These are phyloP conservation scores for Mycena citricolor DNA, from an alignment of 1,284 basidiomycete species.

Conservation along the genomic window DNA sequence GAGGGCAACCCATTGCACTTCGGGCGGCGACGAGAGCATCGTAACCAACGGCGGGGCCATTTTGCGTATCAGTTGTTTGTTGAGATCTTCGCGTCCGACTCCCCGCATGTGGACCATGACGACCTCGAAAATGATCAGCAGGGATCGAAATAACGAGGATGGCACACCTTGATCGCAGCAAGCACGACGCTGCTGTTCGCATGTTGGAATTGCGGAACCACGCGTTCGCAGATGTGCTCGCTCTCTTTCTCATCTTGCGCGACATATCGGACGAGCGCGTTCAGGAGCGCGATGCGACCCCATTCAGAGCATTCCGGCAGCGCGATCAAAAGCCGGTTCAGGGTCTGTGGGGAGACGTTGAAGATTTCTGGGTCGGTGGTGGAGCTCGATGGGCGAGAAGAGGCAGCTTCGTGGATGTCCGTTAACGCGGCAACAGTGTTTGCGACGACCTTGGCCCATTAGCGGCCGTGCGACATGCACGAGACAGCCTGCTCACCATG, in stretches of 20 bases:
- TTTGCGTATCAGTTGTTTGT: constrained; percentile 87
- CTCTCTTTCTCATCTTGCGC: constrained; percentile 89
- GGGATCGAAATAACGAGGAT: constrained; percentile 13
- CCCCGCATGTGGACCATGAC: constrained; percentile 95
- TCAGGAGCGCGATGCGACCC: constrained; percentile 93
- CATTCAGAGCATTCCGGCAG: constrained; percentile 99
- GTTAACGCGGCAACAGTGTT: constrained; percentile 93
- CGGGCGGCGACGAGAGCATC: constrained; percentile 73
- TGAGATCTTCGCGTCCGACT: constrained; percentile 83
- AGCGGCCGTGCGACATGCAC: not conserved
- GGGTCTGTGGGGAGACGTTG: constrained; percentile 75
- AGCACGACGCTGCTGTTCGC: constrained; percentile 94
- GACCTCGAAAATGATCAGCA: constrained; percentile 47
- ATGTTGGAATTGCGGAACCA: constrained; percentile 98
- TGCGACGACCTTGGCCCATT: constrained; percentile 80
- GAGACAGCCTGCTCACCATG: constrained; percentile 62
- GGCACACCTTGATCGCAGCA: constrained; percentile 76
- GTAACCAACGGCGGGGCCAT: constrained; percentile 96
- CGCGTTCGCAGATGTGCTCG: constrained; percentile 98
- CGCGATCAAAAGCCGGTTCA: constrained; percentile 91
- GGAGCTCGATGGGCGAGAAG: constrained; percentile 50
- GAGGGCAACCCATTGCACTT: constrained; percentile 96
- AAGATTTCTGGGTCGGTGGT: constrained; percentile 72
- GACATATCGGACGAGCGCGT: constrained; percentile 82
- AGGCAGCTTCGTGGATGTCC: constrained; percentile 85